Evolutionary conservation across 2,329 filamentous ascomycete genomes (phyloP).

Genomic region (Conoideocrella luteorostrata): DNA sequence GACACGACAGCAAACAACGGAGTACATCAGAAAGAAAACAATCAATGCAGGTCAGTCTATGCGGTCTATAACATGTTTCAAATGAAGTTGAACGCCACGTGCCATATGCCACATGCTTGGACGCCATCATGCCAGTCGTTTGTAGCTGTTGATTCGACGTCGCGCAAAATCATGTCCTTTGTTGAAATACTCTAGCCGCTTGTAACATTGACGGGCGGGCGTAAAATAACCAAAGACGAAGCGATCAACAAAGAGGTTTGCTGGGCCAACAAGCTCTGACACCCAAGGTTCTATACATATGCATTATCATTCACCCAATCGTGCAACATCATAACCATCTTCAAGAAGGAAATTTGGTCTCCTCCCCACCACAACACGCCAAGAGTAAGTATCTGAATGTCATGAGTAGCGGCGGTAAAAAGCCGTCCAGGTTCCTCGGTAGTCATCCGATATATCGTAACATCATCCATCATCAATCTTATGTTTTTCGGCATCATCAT

Average conservation of each 20-base stretch:
- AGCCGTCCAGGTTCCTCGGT: background rate
- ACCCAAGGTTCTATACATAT: background rate
- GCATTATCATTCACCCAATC: conserved; percentile 1
- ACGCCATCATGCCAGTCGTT: no score
- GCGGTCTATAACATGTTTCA: background rate
- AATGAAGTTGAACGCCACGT: no score
- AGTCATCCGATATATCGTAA: background rate
- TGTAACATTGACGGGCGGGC: no score
- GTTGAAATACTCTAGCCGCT: background rate
- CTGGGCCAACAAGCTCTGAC: background rate
- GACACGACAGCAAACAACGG: no score
- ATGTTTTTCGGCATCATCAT: conserved; percentile 7
- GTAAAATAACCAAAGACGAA: no score
- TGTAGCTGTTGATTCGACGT: no score
- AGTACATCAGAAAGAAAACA: background rate
- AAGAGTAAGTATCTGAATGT: no score
- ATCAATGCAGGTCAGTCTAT: conserved; percentile 1
- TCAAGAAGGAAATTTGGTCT: background rate
- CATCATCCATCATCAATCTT: conserved; percentile 1
- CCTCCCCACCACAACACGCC: background rate
- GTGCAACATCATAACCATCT: background rate
- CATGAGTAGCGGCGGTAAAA: no score
- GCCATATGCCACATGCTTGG: no score
- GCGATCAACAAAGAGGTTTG: no score
- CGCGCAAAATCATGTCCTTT: no score